Percentiles rank a stretch among this genome's conserved stretches.
Evolutionary conservation across 768 basidiomycete species (phyloP).

Genomic region (Tylopilus subfusipes): DNA sequence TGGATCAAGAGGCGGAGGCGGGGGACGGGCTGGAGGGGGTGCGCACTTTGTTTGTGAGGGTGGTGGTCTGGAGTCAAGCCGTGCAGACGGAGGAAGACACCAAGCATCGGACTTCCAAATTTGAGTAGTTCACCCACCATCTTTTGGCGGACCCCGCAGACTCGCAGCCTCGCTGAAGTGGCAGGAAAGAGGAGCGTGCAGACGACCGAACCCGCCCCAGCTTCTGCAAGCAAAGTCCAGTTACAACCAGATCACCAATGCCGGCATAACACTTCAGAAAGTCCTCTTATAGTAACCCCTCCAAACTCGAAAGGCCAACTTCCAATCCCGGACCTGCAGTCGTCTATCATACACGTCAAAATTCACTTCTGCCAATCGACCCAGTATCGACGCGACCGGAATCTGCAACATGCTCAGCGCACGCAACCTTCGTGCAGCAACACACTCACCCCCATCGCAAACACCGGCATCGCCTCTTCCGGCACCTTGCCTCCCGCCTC

Average conservation of each 20-base stretch:
- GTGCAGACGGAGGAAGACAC: constrained; percentile 30
- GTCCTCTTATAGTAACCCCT: constrained; percentile 44
- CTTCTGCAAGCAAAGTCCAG: too few relatives aligned
- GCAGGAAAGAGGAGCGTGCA: background rate
- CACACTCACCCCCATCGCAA: constrained; percentile 63
- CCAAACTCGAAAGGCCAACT: constrained; percentile 72
- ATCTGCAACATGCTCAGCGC: constrained; percentile 41
- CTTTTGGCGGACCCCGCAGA: constrained; percentile 29
- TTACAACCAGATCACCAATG: constrained; percentile 23
- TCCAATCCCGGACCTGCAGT: constrained; percentile 69
- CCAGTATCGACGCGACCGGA: constrained; percentile 62
- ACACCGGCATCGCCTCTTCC: constrained; percentile 60
- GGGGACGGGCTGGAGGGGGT: background rate
- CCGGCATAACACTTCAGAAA: constrained; percentile 33
- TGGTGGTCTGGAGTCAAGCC: constrained; percentile 34
- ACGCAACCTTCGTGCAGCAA: background rate
- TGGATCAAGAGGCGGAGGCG: background rate
- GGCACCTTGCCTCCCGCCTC: constrained; percentile 54
- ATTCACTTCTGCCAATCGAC: constrained; percentile 60
- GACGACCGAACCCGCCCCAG: background rate
- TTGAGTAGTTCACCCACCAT: constrained; percentile 27
- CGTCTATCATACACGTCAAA: constrained; percentile 70
- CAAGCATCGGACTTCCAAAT: constrained; percentile 37
- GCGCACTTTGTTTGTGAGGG: constrained; percentile 32
- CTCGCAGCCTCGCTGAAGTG: constrained; percentile 13